These are phyloP conservation scores for Solanum chacoense DNA, from an alignment of 305 asterid species.

Conservation along the genomic window DNA sequence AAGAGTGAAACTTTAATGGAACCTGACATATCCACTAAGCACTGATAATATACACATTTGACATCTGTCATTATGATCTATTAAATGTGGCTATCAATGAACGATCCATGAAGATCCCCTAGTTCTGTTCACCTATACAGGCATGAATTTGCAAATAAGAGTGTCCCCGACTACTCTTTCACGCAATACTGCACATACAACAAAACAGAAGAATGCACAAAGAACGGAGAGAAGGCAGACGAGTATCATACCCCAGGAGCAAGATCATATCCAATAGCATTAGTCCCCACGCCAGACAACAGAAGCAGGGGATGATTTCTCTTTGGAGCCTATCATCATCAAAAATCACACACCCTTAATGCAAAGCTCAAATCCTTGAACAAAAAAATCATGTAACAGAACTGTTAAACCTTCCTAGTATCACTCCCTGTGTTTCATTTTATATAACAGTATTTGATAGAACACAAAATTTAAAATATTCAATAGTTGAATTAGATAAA, in stretches of 20 bases:
- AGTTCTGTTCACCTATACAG: background rate
- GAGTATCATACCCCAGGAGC: slow-evolving; percentile 48
- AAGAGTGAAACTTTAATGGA: background rate
- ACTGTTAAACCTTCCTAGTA: background rate
- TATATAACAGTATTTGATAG: background rate
- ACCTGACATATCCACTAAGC: background rate
- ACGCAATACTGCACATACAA: background rate
- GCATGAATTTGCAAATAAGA: background rate
- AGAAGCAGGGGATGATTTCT: slow-evolving; percentile 83
- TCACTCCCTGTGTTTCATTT: background rate
- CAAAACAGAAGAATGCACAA: background rate
- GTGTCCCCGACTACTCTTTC: background rate
- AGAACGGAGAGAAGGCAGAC: slow-evolving; percentile 12
- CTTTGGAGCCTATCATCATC: slow-evolving; percentile 48
- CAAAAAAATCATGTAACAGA: background rate
- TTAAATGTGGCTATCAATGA: background rate
- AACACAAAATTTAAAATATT: background rate
- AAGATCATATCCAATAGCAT: slow-evolving; percentile 94
- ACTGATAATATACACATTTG: background rate
- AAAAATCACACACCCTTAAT: background rate
- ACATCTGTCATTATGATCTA: background rate
- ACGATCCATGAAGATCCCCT: background rate
- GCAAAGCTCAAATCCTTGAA: background rate
- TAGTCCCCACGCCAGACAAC: slow-evolving; percentile 88
- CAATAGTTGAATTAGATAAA: background rate